Conservation (phyloP, 805 yeast genomes). For the Yarrowia bubula region DNA sequence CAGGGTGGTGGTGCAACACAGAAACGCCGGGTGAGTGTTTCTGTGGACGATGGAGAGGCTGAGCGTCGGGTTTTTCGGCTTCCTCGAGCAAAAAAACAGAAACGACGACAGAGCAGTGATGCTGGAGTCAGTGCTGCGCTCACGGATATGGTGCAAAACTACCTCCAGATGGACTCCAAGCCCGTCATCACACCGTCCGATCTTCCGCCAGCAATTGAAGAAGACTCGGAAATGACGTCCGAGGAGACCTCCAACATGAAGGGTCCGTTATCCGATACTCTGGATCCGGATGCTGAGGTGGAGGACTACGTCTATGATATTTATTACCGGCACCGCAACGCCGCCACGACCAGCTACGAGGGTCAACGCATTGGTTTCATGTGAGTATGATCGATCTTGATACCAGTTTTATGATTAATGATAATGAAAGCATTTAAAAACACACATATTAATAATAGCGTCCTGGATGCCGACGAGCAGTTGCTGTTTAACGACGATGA, state of each 20-base stretch:
- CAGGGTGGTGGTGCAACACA: background rate
- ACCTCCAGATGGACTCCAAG: conserved; percentile 45
- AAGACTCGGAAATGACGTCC: conserved; percentile 9
- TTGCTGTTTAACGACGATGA: conserved; percentile 43
- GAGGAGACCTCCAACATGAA: conserved; percentile 13
- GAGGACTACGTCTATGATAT: conserved; percentile 92
- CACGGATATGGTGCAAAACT: conserved; percentile 69
- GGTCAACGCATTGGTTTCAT: conserved; percentile 53
- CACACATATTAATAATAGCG: conserved; percentile 27
- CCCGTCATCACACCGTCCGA: conserved; percentile 1
- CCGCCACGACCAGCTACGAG: conserved; percentile 46
- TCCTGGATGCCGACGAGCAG: conserved; percentile 35
- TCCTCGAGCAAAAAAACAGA: conserved; percentile 25
- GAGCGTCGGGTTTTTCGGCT: conserved; percentile 8
- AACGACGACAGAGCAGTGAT: conserved; percentile 31
- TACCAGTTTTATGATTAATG: conserved; percentile 16
- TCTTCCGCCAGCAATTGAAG: conserved; percentile 2
- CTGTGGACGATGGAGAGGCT: background rate
- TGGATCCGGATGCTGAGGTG: conserved; percentile 36
- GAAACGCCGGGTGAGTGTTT: conserved; percentile 4
- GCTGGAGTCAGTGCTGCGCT: conserved; percentile 57
- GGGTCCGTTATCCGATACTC: background rate
- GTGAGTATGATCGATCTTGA: conserved; percentile 36
- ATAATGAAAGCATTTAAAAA: background rate
- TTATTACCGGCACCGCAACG: conserved; percentile 62